Evolutionary conservation across 2,329 filamentous ascomycete species (phyloP).

Genomic region (Elsinoe australis): DNA sequence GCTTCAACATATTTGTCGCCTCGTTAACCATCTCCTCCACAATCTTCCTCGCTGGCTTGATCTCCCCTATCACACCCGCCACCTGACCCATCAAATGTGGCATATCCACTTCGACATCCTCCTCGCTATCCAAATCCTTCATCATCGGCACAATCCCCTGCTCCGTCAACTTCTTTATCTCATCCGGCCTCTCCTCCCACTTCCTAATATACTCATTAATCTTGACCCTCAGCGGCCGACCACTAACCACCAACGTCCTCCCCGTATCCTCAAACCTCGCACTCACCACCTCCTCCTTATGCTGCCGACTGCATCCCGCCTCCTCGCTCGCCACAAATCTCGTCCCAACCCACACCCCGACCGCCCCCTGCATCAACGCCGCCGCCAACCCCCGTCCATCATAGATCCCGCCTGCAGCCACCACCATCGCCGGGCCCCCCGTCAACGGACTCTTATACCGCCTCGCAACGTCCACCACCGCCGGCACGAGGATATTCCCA

Average conservation of each 20-base stretch:
- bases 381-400: constrained; percentile 75
- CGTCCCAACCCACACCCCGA: constrained; percentile 90
- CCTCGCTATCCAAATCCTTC: constrained; percentile 73
- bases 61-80: constrained; percentile 64
- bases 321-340: constrained; percentile 79
- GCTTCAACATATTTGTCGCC: constrained; percentile 59
- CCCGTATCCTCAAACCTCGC: constrained; percentile 73
- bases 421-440: constrained; percentile 65
- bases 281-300: constrained; percentile 77
- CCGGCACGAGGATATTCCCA: constrained; percentile 77
- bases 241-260: constrained; percentile 73
- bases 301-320: constrained; percentile 69
- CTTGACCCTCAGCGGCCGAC: constrained; percentile 70
- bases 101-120: constrained; percentile 65
- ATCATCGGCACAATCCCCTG: constrained; percentile 72
- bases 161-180: constrained; percentile 67
- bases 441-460: constrained; percentile 64
- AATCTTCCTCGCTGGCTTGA: constrained; percentile 76
- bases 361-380: constrained; percentile 78
- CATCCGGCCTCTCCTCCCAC: constrained; percentile 71
- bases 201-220: constrained; percentile 74
- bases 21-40: constrained; percentile 84
- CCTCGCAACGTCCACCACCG: constrained; percentile 74
- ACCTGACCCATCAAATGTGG: constrained; percentile 95
- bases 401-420: constrained; percentile 81